Evolutionary conservation across 176 grass and related monocot genomes (phyloP), one percentile per base, ranked within the genome.

Genomic region (Avena insularis): DNA sequence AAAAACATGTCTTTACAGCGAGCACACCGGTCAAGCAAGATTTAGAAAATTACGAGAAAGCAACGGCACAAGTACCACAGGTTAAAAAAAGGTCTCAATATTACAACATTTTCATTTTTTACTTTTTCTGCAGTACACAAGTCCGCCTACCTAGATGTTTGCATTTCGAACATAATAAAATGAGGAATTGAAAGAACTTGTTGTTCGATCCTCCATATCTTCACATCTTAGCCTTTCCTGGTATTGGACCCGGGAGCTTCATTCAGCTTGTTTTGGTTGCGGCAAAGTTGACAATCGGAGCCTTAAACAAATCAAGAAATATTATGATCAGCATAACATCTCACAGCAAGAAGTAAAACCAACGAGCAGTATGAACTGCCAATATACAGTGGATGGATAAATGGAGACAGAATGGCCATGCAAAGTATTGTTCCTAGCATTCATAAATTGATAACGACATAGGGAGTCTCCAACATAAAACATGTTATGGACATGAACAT

Each of bases 231-330:
- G n/a, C 69, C 40, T 43, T 43, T 43, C 40, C 35, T 45, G 60
- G 38, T 45, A 45, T 61, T 62, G n/a, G 63, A 86, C 45, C 89
- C 86, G 23, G 56, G 75, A 49, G 75, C 60, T 86, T 77, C 45
- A 75, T 79, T 78, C 86, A 35, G 79, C 63, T 82, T 80, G 88
- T 50, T 90, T 92, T 83, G 87, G 50, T 84, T 90, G 90, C 25
- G 50, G 72, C 77, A 98, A 82, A 61, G 93, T 91, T 12, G 91
- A 91, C 80, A 98, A 87, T 85, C 84, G 93, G 73, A 98, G 89
- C 82, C 95, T 98, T 88, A 14, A 89, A 85, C 78, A 90, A 55
- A 75, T 75, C 8, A 69, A 64, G 5, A 81, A 66, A 38, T 54
- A n/a, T 82, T 60, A 74, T 43, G 73, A 63, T 5, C 21, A 82